Evolutionary conservation across 202 grass and related monocot species (phyloP).

Genomic region (Cymbopogon flexuosus): DNA sequence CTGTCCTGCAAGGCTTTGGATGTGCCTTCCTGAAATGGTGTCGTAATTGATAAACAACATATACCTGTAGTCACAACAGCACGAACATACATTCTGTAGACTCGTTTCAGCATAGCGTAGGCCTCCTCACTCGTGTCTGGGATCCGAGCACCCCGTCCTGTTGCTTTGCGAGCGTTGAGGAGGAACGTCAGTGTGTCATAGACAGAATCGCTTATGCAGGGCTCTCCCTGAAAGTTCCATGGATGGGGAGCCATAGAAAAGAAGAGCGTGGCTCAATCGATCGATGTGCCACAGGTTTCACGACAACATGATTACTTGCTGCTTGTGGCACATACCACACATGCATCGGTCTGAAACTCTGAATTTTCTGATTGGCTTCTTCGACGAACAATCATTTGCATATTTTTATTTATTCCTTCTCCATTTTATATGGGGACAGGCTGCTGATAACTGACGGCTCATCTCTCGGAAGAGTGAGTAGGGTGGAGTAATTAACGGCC

Average conservation of each 20-base stretch:
- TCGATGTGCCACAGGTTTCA: not conserved
- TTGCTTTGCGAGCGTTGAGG: not conserved
- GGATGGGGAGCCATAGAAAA: not conserved
- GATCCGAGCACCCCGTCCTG: not conserved
- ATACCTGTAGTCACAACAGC: not conserved
- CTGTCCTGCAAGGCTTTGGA: not conserved
- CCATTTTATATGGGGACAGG: no score
- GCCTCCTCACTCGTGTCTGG: not conserved
- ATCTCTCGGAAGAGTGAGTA: no score
- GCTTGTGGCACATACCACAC: no score
- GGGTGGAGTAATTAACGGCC: no score
- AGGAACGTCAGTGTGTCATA: no score
- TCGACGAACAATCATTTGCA: no score
- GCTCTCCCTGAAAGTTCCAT: not conserved
- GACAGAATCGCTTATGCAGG: not conserved
- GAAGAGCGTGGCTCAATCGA: not conserved
- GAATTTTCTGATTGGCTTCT: no score
- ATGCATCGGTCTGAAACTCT: no score
- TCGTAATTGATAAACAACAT: not conserved
- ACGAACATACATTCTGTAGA: no score
- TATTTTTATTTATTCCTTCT: no score
- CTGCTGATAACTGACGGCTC: no score
- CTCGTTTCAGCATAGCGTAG: not conserved
- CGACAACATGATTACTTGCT: not conserved
- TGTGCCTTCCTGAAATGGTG: not conserved